Evolutionary conservation across 2,329 filamentous ascomycete species (phyloP).

Genomic region (Kalaharituber pfeilii): DNA sequence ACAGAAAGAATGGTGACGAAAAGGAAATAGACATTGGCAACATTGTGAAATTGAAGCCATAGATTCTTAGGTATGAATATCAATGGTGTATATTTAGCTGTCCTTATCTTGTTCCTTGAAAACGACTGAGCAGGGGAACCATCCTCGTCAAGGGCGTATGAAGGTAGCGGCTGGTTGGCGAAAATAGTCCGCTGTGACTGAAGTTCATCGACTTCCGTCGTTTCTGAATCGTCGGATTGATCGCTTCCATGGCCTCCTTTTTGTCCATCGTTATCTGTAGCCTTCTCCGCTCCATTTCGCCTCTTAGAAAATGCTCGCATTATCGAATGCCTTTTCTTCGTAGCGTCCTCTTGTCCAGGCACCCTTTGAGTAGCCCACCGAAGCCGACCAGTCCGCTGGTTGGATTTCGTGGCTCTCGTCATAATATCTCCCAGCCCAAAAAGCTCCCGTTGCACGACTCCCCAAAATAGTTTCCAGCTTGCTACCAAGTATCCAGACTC

Average conservation of each 20-base stretch:
- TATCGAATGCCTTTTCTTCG: slow-evolving; percentile 65
- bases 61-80: slow-evolving; percentile 94
- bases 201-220: slow-evolving; percentile 17
- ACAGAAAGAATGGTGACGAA: slow-evolving; percentile 90
- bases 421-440: slow-evolving; percentile 22
- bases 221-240: slow-evolving; percentile 17
- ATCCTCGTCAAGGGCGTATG: slow-evolving; percentile 59
- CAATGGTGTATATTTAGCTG: slow-evolving; percentile 88
- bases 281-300: slow-evolving; percentile 50
- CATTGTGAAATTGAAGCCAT: slow-evolving; percentile 95
- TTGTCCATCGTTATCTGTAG: slow-evolving; percentile 28
- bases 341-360: slow-evolving; percentile 49
- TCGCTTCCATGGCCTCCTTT: slow-evolving; percentile 28
- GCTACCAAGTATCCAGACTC: background rate
- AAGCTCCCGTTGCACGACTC: slow-evolving; percentile 18
- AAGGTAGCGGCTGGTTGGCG: slow-evolving; percentile 71
- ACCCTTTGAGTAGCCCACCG: slow-evolving; percentile 93
- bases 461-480: slow-evolving; percentile 22
- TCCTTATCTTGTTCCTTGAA: slow-evolving; percentile 89
- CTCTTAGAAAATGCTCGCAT: slow-evolving; percentile 55
- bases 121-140: slow-evolving; percentile 54
- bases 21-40: slow-evolving; percentile 96
- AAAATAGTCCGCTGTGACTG: slow-evolving; percentile 43
- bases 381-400: slow-evolving; percentile 47
- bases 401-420: slow-evolving; percentile 39